Evolutionary conservation across 2,329 filamentous ascomycete genomes (phyloP).

Genomic region (Juglanconis juglandina): DNA sequence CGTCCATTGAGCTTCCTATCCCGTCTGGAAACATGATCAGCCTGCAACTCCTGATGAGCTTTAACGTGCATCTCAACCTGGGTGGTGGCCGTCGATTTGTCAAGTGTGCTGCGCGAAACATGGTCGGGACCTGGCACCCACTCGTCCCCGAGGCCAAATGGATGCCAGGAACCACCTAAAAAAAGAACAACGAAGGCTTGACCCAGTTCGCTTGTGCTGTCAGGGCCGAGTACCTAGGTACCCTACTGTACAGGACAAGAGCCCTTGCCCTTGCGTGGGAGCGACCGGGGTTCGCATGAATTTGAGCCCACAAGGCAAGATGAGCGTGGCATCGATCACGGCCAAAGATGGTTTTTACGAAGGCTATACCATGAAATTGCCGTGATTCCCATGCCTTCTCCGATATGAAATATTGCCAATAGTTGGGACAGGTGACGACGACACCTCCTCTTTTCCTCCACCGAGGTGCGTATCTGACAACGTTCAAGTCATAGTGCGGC

Average conservation of each 20-base stretch:
- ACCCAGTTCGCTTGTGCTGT: not conserved
- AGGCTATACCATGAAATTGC: not conserved
- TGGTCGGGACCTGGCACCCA: not conserved
- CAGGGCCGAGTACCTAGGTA: not conserved
- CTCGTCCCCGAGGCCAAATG: not conserved
- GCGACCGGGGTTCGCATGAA: slow-evolving; percentile 18
- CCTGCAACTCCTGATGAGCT: not conserved
- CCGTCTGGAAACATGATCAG: not conserved
- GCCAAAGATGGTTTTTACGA: slow-evolving; percentile 3
- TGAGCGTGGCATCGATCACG: slow-evolving; percentile 11
- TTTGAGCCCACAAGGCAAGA: slow-evolving; percentile 16
- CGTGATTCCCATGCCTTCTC: not conserved
- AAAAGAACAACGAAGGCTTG: not conserved
- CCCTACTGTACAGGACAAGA: not conserved
- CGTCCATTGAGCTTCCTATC: not conserved
- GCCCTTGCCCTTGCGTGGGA: slow-evolving; percentile 1
- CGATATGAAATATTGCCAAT: slow-evolving; percentile 17
- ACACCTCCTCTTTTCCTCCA: not conserved
- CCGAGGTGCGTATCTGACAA: not conserved
- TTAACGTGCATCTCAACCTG: not conserved
- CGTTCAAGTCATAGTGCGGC: not conserved
- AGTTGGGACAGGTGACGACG: slow-evolving; percentile 10
- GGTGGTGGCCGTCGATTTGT: not conserved
- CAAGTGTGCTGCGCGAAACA: not conserved
- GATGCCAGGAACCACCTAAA: not conserved